Evolutionary conservation across 768 basidiomycete species (phyloP).

Genomic region (Pilatotrama ljubarskyi): DNA sequence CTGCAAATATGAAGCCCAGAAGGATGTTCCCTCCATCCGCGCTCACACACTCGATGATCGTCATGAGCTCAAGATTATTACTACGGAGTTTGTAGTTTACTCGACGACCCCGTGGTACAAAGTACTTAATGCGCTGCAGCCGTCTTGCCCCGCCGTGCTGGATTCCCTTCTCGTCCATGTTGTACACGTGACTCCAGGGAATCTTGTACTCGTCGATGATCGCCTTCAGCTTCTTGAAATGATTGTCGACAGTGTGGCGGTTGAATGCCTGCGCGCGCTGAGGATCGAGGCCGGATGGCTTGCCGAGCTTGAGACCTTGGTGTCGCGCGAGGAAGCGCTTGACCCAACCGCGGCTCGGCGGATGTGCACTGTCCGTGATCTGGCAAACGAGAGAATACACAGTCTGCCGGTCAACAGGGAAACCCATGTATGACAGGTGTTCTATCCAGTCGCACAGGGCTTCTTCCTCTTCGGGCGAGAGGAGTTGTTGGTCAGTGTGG

Average conservation of each 20-base stretch:
- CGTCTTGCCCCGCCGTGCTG: slow-evolving; percentile 18
- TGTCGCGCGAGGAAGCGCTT: slow-evolving; percentile 24
- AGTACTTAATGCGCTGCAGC: slow-evolving; percentile 6
- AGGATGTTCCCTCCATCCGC: slow-evolving; percentile 39
- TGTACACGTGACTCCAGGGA: slow-evolving; percentile 24
- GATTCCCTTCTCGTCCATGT: slow-evolving; percentile 32
- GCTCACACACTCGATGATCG: slow-evolving; percentile 45
- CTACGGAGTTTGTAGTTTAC: slow-evolving; percentile 26
- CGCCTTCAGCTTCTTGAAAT: slow-evolving; percentile 10
- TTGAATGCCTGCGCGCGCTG: slow-evolving; percentile 39
- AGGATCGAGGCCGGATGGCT: slow-evolving; percentile 35
- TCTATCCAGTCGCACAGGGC: too few relatives aligned
- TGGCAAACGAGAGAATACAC: too few relatives aligned
- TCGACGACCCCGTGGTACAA: slow-evolving; percentile 24
- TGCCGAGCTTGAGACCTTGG: slow-evolving; percentile 26
- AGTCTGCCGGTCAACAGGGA: too few relatives aligned
- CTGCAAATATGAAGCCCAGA: slow-evolving; percentile 43
- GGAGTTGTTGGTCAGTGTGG: too few relatives aligned
- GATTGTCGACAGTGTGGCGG: slow-evolving; percentile 10
- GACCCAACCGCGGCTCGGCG: slow-evolving; percentile 20
- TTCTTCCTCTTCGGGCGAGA: too few relatives aligned
- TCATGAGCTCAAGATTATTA: slow-evolving; percentile 46
- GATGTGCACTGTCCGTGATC: neutral
- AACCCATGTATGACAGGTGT: too few relatives aligned
- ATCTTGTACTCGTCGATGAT: slow-evolving; percentile 11